Percentiles rank a stretch among this genome's conserved stretches.
These are phyloP conservation scores for Mycena belliarum DNA, from an alignment of 768 basidiomycete species.

Conservation along the genomic window DNA sequence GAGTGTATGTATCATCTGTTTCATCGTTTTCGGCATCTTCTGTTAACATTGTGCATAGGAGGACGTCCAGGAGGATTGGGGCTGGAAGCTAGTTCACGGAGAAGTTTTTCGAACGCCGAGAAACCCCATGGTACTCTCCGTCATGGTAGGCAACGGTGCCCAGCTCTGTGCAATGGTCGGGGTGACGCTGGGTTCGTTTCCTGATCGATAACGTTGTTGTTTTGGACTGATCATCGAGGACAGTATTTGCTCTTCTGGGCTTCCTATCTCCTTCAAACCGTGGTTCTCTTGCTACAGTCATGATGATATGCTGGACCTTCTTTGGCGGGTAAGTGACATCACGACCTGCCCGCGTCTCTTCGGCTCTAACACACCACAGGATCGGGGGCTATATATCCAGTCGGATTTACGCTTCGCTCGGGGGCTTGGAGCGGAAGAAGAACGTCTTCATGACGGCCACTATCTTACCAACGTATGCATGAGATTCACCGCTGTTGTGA, in stretches of 20 bases:
- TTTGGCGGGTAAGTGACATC: constrained; percentile 69
- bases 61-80: constrained; percentile 96
- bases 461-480: constrained; percentile 82
- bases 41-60: constrained; percentile 49
- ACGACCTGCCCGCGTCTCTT: background rate
- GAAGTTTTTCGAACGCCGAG: constrained; percentile 90
- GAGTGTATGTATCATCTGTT: constrained; percentile 50
- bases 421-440: constrained; percentile 75
- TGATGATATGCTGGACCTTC: constrained; percentile 93
- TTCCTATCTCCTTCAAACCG: constrained; percentile 93
- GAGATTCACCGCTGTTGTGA: constrained; percentile 25
- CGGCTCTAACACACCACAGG: constrained; percentile 37
- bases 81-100: constrained; percentile 97
- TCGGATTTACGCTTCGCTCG: constrained; percentile 77
- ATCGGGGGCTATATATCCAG: constrained; percentile 89
- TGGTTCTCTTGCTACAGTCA: constrained; percentile 89
- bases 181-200: constrained; percentile 73
- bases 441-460: constrained; percentile 89
- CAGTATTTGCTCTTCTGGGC: constrained; percentile 69
- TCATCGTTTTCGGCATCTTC: background rate
- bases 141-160: constrained; percentile 88
- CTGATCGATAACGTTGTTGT: background rate
- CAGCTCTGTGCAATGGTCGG: constrained; percentile 85
- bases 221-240: background rate
- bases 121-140: constrained; percentile 74